Evolutionary conservation across 2,329 filamentous ascomycete species (phyloP).

Genomic region (Botrytis medusae): DNA sequence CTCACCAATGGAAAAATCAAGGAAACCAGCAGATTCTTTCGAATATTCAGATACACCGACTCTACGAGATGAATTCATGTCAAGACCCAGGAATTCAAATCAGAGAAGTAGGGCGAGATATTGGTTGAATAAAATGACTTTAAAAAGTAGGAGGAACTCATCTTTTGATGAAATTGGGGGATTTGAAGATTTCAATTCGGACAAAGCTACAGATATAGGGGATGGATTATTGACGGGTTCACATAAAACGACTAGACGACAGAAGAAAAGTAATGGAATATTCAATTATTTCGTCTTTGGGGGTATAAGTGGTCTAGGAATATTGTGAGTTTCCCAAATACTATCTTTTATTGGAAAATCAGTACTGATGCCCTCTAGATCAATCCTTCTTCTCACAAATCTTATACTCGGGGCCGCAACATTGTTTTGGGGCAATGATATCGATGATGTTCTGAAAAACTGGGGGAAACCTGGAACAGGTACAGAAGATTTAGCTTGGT

Average conservation of each 20-base stretch:
- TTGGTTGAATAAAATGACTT: slow-evolving; percentile 18
- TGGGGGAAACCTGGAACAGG: slow-evolving; percentile 44
- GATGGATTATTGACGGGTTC: slow-evolving; percentile 23
- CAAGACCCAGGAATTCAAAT: slow-evolving; percentile 17
- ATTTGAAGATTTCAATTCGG: neutral
- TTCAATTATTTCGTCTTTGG: slow-evolving; percentile 41
- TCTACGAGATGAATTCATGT: slow-evolving; percentile 25
- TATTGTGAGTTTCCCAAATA: slow-evolving; percentile 40
- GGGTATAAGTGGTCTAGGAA: slow-evolving; percentile 41
- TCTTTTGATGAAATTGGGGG: slow-evolving; percentile 7
- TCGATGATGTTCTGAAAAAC: slow-evolving; percentile 38
- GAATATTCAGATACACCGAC: slow-evolving; percentile 25
- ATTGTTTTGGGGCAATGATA: slow-evolving; percentile 37
- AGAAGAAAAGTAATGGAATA: slow-evolving; percentile 28
- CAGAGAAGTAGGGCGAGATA: slow-evolving; percentile 22
- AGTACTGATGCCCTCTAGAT: slow-evolving; percentile 31
- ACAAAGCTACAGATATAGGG: slow-evolving; percentile 1
- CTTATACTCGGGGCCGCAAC: slow-evolving; percentile 39
- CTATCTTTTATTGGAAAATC: neutral
- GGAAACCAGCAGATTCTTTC: neutral
- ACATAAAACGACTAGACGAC: slow-evolving; percentile 16
- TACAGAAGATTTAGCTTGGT: slow-evolving; percentile 46
- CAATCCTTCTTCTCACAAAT: slow-evolving; percentile 40
- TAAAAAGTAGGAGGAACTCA: slow-evolving; percentile 10
- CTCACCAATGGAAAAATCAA: slow-evolving; percentile 10